Base-by-base conservation (phyloP, 768 basidiomycete species). In the Amanita fuliginea region DNA sequence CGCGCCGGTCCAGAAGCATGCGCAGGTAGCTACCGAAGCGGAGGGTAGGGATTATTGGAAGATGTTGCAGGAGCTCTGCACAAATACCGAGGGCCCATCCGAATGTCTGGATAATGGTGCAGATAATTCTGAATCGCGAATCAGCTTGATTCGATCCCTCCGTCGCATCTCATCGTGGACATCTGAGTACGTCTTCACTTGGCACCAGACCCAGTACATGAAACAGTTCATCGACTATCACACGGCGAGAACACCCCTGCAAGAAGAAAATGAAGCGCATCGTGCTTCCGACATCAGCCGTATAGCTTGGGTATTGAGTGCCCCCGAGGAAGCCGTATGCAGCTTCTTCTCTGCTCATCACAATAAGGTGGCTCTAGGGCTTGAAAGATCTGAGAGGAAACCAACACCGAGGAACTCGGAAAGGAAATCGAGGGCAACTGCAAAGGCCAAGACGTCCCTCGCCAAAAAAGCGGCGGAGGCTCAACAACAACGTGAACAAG, bases 171-270 rank as follows among this genome's bases (percentile, higher is more conserved):
- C 64, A 2, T 79, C 80, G 1, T 90, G 87, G 87, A 72, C 66
- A 28, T 59, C 72, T 11, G 60, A 68, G 4, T 89, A 88, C 57
- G 66, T 71, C 48, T 62, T 90, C 42, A 77, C 82, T 0, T 80
- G 76, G 74, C 74, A 78, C 59, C 87, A 90, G 61, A 75, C 67
- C 35, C 75, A 76, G 49, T 88, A 81, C 63, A 64, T 90, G 53
- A 70, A 69, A 36, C 72, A 70, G 49, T 76, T 72, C 47, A 61
- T 77, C 11, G 70, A 78, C 49, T 54, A 60, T 16, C 53, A 62
- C 4, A 69, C 67, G 0, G 71, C 65, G 9, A 55, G 60, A 10
- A 79, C 75, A 0, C 74, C 80, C 3, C 59, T 81, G 28, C 69
- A 80, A 50, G 68, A 74, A 42, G 61, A 66, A 19, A 73, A 78